phyloP scores from a whole-genome alignment of 2,329 filamentous ascomycete genomes.

The Fusarium sp. region DNA sequence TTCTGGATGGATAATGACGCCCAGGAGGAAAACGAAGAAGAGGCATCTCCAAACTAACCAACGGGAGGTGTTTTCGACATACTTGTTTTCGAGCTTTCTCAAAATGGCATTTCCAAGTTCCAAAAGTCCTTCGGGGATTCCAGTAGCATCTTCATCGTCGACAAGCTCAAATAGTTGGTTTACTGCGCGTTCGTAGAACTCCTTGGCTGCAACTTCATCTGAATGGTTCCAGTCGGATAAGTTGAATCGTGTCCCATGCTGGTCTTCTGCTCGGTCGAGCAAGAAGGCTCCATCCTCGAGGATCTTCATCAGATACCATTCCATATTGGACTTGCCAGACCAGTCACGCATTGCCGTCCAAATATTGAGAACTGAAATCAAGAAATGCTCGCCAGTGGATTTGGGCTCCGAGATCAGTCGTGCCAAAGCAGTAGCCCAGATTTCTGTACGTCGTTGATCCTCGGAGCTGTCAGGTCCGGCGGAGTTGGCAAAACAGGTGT shows the following conservation, averaged over 20 bases:
- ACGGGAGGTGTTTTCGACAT: constrained; percentile 77
- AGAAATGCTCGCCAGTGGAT: constrained; percentile 79
- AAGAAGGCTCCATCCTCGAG: constrained; percentile 93
- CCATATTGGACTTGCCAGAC: constrained; percentile 88
- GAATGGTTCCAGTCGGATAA: constrained; percentile 78
- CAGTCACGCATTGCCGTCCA: constrained; percentile 90
- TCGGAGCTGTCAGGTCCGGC: constrained; percentile 83
- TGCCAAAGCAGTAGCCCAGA: constrained; percentile 90
- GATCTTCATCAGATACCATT: constrained; percentile 94
- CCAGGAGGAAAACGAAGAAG: constrained; percentile 86
- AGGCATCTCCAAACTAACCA: constrained; percentile 93
- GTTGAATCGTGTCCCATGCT: constrained; percentile 75
- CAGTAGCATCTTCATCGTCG: constrained; percentile 83
- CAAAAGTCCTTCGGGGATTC: constrained; percentile 86
- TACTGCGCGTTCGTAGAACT: constrained; percentile 87
- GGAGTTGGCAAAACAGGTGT: constrained; percentile 90
- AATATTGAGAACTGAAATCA: constrained; percentile 85
- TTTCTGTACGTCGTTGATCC: constrained; percentile 79
- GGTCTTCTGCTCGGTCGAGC: constrained; percentile 84
- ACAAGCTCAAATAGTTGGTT: constrained; percentile 85
- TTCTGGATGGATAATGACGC: constrained; percentile 89
- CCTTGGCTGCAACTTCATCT: constrained; percentile 82
- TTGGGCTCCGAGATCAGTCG: constrained; percentile 82
- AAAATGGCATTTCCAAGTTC: constrained; percentile 87
- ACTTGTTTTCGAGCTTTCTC: constrained; percentile 76